Conservation (phyloP, 1,284 basidiomycete genomes). For the Ceratobasidium sp. region DNA sequence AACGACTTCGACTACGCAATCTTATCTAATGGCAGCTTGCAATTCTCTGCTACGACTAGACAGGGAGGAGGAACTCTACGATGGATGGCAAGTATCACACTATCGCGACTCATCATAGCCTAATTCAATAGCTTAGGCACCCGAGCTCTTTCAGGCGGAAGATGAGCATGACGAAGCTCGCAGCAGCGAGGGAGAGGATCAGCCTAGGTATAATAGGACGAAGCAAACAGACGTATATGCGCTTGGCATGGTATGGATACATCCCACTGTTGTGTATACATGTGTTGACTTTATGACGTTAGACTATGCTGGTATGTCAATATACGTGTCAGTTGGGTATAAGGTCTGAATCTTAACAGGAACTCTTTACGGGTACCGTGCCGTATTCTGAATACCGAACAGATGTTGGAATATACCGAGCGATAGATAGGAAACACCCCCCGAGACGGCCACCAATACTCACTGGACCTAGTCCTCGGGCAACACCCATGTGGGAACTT, state of each 20-base stretch:
- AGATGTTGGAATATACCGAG: not conserved
- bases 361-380: not conserved
- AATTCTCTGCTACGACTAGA: constrained; percentile 14
- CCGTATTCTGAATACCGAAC: constrained; percentile 1
- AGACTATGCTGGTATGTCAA: constrained; percentile 24
- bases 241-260: not conserved
- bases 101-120: too few relatives aligned
- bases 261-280: not conserved
- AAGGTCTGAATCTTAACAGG: not conserved
- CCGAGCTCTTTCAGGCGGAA: constrained; percentile 2
- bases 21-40: not conserved
- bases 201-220: not conserved
- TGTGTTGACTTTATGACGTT: not conserved
- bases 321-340: not conserved
- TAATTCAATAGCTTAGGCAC: constrained; percentile 5
- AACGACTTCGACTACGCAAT: constrained; percentile 32
- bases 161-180: not conserved
- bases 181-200: not conserved
- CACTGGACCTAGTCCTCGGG: too few relatives aligned
- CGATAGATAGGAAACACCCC: not conserved
- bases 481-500: constrained; percentile 1
- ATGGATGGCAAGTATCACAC: constrained; percentile 12
- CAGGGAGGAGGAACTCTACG: constrained; percentile 13
- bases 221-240: constrained; percentile 18
- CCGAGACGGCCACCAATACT: not conserved